Evolutionary conservation across 495 filamentous ascomycete genomes (phyloP).

Genomic region (Annulohypoxylon maeteangense): DNA sequence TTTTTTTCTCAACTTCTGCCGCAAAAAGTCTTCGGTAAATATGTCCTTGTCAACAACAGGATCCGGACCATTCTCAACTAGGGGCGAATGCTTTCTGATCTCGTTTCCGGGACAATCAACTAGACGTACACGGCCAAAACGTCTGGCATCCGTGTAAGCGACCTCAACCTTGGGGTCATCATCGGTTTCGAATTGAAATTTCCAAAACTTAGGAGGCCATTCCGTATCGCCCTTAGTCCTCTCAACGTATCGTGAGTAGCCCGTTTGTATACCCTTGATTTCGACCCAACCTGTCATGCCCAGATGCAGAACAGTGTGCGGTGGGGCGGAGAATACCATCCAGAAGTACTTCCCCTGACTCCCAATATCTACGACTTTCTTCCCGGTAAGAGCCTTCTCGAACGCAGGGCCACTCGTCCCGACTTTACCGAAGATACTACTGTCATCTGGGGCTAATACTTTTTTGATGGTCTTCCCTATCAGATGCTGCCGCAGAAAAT

Average conservation of each 20-base stretch:
- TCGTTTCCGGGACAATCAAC: constrained; percentile 79
- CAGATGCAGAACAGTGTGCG: constrained; percentile 91
- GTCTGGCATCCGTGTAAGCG: constrained; percentile 84
- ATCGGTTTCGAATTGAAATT: constrained; percentile 78
- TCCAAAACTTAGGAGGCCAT: constrained; percentile 94
- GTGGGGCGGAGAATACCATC: constrained; percentile 65
- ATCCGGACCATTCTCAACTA: constrained; percentile 93
- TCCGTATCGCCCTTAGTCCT: constrained; percentile 66
- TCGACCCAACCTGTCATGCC: constrained; percentile 92
- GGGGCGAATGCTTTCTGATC: constrained; percentile 79
- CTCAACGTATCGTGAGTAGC: constrained; percentile 76
- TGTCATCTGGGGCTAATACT: constrained; percentile 78
- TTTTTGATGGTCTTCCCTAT: constrained; percentile 81
- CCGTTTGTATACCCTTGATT: constrained; percentile 77
- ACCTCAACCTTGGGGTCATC: constrained; percentile 68
- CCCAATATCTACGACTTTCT: constrained; percentile 76
- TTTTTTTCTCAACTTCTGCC: constrained; percentile 73
- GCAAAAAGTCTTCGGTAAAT: constrained; percentile 77
- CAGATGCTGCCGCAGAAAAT: constrained; percentile 81
- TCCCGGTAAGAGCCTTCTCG: constrained; percentile 76
- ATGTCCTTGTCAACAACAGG: constrained; percentile 83
- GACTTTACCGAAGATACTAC: constrained; percentile 86
- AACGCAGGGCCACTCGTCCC: constrained; percentile 80
- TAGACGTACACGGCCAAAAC: constrained; percentile 80
- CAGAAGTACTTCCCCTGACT: constrained; percentile 98